Evolutionary conservation across 1,284 basidiomycete species (phyloP), one percentile per base, ranked within the genome.

Genomic region (Heterobasidion parviporum): DNA sequence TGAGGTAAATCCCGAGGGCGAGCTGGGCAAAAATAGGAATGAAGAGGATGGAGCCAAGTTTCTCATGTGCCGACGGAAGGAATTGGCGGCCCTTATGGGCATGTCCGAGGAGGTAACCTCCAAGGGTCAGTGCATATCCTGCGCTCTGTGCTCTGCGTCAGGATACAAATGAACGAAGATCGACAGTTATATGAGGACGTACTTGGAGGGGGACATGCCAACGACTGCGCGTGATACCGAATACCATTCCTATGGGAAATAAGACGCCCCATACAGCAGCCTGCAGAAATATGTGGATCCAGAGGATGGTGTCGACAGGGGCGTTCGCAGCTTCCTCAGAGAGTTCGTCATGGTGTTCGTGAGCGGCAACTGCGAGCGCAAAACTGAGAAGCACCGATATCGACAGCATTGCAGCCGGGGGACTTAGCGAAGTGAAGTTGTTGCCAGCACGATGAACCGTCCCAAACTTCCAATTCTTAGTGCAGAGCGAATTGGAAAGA

Each of bases 181-280:
- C 52, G 52, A n/a, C 3, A 34, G 32, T 34, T 8, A 18, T 10
- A 36, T 4, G 47, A 47, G 6, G 53, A 66, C 72, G 49, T 57
- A 88, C 85, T 73, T 94, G 92, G 2, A 94, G 68, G 4, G 92
- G 92, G 47, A 94, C 90, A 69, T 94, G 92, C 84, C 88, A 94
- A 65, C 81, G 78, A 68, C 82, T 92, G 65, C 86, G 79, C 8
- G 85, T 78, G 33, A 94, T 74, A 8, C 92, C 92, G 2, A 94
- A 72, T 0, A 94, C 88, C 92, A 94, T 94, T 26, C 92, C 92
- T 8, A 86, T 75, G 0, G 92, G 92, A 65, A 94, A 94, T 18
- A 93, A 67, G 10, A 94, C 67, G 1, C 86, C 89, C 92, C 92
- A 94, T 6, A 92, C 82, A 8, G 80, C 67, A 2, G 79, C 81